Evolutionary conservation across 306 rosid species (phyloP), one percentile per base, ranked within the genome.

Genomic region (Cucumis hystrix): DNA sequence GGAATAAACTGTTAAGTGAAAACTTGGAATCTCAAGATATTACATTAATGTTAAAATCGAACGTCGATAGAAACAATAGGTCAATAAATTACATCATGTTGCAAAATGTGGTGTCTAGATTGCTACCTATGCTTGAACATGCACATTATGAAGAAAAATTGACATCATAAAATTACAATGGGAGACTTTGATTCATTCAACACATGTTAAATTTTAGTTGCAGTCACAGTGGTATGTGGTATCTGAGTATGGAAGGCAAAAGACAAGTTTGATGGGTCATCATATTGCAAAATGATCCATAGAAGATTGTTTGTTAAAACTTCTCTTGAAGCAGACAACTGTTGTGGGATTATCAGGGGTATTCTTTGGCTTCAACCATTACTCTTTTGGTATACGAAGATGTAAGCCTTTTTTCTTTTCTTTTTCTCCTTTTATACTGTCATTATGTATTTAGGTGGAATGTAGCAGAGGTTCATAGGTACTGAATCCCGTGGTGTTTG

Each of bases 31-130:
- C 81, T 69, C 82, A 85, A 75, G 92, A 92, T 85, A 81, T 91
- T 77, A 89, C 84, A 7, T 65, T 80, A 52, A 79, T 87, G 52
- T 86, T 96, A 20, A 91, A 84, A 52, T 78, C 33, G 72, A 80
- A 75, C 33, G 33, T 56, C 62, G 80, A 86, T 13, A 87, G 91
- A 78, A 81, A 65, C 73, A 76, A 78, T 54, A 82, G 78, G 60
- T 75, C 41, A 66, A 16, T 85, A 76, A 85, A 88, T 75, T 64
- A 74, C 54, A 83, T 85, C 64, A 75, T 92, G 43, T 80, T 87
- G 77, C 86, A 88, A 66, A 85, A 88, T 66, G 90, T 90, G 77
- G 87, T 87, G 83, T 86, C 93, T 41, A 92, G 91, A 64, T 80
- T 92, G 87, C 91, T 91, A 82, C 88, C 88, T 49, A 79, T 73